Evolutionary conservation across 768 basidiomycete genomes (phyloP).

Genomic region (Saitozyma sp.): DNA sequence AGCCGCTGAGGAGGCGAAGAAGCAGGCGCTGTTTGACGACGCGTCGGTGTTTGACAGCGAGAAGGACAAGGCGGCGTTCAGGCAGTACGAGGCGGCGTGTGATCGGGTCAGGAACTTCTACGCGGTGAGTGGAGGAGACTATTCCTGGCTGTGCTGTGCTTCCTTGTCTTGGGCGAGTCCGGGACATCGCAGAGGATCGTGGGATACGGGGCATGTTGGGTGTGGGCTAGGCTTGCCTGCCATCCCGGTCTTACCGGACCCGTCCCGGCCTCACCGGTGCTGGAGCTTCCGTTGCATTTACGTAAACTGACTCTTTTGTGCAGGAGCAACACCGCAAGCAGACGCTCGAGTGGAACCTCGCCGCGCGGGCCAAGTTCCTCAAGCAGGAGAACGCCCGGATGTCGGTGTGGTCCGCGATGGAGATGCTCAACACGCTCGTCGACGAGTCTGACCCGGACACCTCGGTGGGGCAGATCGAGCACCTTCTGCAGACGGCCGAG

Average conservation of each 20-base stretch:
- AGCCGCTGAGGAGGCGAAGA: no score
- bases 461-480: slow-evolving; percentile 71
- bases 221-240: no score
- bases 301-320: slow-evolving; percentile 21
- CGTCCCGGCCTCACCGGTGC: background rate
- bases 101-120: slow-evolving; percentile 51
- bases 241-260: background rate
- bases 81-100: slow-evolving; percentile 47
- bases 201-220: no score
- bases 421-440: slow-evolving; percentile 76
- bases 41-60: slow-evolving; percentile 40
- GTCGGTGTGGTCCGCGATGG: slow-evolving; percentile 55
- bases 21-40: slow-evolving; percentile 18
- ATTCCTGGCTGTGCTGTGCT: no score
- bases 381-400: slow-evolving; percentile 69
- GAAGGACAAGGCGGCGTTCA: slow-evolving; percentile 49
- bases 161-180: no score
- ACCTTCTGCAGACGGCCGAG: slow-evolving; percentile 67
- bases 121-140: slow-evolving; percentile 22
- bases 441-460: slow-evolving; percentile 81
- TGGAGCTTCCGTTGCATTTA: slow-evolving; percentile 7
- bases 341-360: slow-evolving; percentile 80
- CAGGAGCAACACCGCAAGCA: slow-evolving; percentile 65
- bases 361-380: slow-evolving; percentile 70
- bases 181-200: no score